Evolutionary conservation across 768 basidiomycete species (phyloP).

Genomic region (Kwoniella dejecticola): DNA sequence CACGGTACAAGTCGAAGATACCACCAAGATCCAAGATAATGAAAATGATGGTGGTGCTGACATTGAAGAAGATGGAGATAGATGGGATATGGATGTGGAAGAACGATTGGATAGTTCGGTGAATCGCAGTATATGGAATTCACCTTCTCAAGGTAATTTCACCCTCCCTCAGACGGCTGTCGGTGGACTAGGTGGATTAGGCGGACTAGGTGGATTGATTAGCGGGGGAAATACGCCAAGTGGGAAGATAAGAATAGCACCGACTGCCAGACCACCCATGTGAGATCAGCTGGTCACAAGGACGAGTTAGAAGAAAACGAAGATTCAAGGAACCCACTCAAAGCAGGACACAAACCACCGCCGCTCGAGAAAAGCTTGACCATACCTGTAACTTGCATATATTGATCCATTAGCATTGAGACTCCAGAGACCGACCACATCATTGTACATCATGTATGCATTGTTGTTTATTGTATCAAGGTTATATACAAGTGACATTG

Average conservation of each 20-base stretch:
- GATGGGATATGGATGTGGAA: conserved; percentile 26
- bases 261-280: conserved; percentile 39
- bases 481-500: background rate
- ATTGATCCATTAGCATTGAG: background rate
- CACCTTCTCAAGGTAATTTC: conserved; percentile 24
- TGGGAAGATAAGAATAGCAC: conserved; percentile 28
- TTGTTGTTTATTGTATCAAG: background rate
- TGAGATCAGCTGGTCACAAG: background rate
- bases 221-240: conserved; percentile 20
- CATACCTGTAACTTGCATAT: background rate
- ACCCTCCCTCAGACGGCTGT: background rate
- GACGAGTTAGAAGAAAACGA: background rate
- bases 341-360: too few species aligned
- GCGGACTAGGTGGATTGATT: conserved; percentile 13
- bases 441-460: background rate
- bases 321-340: too few species aligned
- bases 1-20: conserved; percentile 37
- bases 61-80: conserved; percentile 8
- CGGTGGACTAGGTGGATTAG: conserved; percentile 14
- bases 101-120: conserved; percentile 26
- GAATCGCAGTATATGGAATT: conserved; percentile 9
- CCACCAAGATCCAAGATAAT: background rate
- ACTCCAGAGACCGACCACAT: too few species aligned
- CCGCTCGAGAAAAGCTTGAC: background rate
- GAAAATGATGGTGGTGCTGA: conserved; percentile 5